Base-by-base conservation (phyloP, 108 stramenopile species). In the Nannochloropsis salina region DNA sequence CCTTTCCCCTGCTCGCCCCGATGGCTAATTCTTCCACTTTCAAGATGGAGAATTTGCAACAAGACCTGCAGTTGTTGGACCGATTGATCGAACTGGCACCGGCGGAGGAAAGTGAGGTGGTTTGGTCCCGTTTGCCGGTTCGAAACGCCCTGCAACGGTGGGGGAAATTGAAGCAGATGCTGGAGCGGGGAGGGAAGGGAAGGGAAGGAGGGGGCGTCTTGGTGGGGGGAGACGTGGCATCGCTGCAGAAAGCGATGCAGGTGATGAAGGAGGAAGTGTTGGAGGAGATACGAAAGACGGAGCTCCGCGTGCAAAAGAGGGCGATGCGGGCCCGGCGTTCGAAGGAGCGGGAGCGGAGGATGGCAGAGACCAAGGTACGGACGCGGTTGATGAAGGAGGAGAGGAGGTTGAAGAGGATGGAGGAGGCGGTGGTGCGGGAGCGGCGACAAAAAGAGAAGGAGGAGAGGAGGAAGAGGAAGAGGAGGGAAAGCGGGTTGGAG, bases 91-190 rank as follows among this genome's bases (percentile, higher is more conserved):
- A 74, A n/a, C 61, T 74, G 20, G 61, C 61, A 8, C 61, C 61
- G 20, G 61, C 61, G 6, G 61, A 74, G 6, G 61, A 74, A 8
- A 74, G 61, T 8, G 61, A 74, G 61, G 61, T 74, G n/a, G 61
- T 74, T 4, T 74, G 61, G 61, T 74, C 61, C 2, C 61, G 61
- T n/a, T n/a, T 74, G 61, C 61, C 61, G 20, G 61, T 74, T 4
- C 61, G 61, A n/a, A 74, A 74, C 61, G 61, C 61, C n/a, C 61
- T 74, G 61, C 61, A 74, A n/a, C 61, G 61, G 15, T 74, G 61
- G 61, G 61, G 61, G 20, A 74, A 74, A n/a, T 8, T 74, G 61
- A 74, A 74, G 61, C 3, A 15, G n/a, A n/a, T 15, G 61, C 20
- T 15, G 8, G 6, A 74, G 6, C 61, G 61, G n/a, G 61, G 61